Conservation (phyloP, 768 basidiomycete genomes). For the Hericium erinaceus region DNA sequence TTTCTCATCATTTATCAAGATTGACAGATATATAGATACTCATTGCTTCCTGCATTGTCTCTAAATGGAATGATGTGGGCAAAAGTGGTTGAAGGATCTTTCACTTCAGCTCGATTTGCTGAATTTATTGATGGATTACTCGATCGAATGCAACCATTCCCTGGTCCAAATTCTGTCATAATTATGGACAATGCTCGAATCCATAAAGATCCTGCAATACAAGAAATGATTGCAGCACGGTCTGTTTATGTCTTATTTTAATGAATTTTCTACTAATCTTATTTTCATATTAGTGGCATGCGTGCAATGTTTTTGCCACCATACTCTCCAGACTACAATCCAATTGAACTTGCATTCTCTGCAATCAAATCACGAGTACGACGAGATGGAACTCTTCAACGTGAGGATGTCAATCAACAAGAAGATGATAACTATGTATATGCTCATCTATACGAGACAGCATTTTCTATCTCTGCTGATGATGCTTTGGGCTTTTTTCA, state of each 20-base stretch:
- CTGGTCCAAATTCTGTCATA: background rate
- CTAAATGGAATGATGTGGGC: conserved; percentile 17
- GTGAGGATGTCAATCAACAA: background rate
- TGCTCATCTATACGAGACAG: background rate
- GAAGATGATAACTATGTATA: background rate
- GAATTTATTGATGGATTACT: background rate
- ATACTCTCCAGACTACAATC: background rate
- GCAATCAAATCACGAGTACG: background rate
- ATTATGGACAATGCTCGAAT: conserved; percentile 2
- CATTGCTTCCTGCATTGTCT: conserved; percentile 21
- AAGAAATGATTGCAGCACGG: background rate
- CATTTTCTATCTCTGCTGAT: background rate
- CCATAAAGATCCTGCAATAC: background rate
- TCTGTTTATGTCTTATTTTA: background rate
- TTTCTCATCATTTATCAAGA: background rate
- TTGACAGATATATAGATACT: conserved; percentile 10
- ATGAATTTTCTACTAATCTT: background rate
- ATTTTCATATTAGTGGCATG: background rate
- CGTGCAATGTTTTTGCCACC: background rate
- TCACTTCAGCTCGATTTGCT: conserved; percentile 1
- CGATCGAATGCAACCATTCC: conserved; percentile 1
- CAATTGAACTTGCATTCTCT: conserved; percentile 3
- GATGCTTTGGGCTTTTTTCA: background rate
- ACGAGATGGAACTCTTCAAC: background rate
- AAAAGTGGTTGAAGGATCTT: conserved; percentile 16